Percentiles rank a stretch among this genome's conserved stretches.
Conservation (phyloP, 139 green algal species). For the Trebouxia sp. region DNA sequence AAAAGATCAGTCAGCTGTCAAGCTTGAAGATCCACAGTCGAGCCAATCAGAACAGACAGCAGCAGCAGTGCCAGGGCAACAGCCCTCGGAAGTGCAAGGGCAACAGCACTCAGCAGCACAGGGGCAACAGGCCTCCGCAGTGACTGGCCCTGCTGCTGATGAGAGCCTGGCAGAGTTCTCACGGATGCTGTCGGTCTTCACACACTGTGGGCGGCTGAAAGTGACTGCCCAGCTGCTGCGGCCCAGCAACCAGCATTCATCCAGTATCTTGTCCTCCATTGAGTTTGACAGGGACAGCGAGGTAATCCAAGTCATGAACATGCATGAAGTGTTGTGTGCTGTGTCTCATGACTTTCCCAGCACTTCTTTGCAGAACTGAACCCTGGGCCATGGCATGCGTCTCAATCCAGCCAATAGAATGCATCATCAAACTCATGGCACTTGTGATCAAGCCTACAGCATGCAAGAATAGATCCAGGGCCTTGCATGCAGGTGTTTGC, state of each 20-base stretch:
- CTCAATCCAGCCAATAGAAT: too few species aligned
- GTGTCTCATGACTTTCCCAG: too few species aligned
- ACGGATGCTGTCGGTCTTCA: conserved; percentile 60
- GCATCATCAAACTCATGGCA: too few species aligned
- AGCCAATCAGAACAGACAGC: neutral
- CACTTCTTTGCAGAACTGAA: too few species aligned
- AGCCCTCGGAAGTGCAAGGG: neutral
- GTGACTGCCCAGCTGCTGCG: conserved; percentile 57
- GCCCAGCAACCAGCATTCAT: conserved; percentile 22
- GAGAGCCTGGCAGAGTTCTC: conserved; percentile 57
- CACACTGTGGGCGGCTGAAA: conserved; percentile 39
- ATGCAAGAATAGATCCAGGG: too few species aligned
- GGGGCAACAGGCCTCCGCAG: neutral
- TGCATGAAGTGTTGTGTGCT: neutral
- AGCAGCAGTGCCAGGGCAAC: neutral
- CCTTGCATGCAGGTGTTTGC: conserved; percentile 47
- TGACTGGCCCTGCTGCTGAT: conserved; percentile 26
- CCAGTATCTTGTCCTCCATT: conserved; percentile 67
- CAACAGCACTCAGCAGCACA: neutral
- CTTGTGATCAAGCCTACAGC: too few species aligned
- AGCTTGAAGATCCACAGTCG: neutral
- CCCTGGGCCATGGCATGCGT: too few species aligned
- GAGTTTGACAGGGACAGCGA: conserved; percentile 65
- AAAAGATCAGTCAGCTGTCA: neutral
- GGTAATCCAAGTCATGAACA: neutral